Evolutionary conservation across 2,329 filamentous ascomycete genomes (phyloP), one percentile per base, ranked within the genome.

Genomic region (Malbranchea cinnamomea): DNA sequence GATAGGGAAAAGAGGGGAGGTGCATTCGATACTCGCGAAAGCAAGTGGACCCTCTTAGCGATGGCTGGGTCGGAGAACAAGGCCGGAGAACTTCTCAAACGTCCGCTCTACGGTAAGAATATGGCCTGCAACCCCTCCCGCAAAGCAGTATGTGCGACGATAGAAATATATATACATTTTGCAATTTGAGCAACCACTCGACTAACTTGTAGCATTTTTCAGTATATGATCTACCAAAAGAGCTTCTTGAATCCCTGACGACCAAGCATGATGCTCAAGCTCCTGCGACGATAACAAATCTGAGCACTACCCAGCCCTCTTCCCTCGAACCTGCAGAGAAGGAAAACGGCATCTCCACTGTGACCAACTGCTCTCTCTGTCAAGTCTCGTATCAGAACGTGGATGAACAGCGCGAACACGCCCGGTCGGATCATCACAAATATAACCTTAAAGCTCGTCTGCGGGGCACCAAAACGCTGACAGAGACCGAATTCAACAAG

Each of bases 391-490:
- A 91, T 45, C 48, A 65, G 18, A 76, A 67, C 6, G 66, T 92
- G 5, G 65, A 74, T 37, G 87, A 95, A 37, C 87, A 95, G 50
- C 71, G 82, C 37, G 68, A 72, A 35, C 89, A 98, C 55, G 74
- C 82, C 34, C 79, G 81, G 45, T 93, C 87, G 6, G 89, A 98
- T 47, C 65, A 91, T 28, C 89, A 98, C 53, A 71, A 78, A 40
- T 98, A 94, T 59, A 98, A 98, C 50, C 59, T 95, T 37, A 95
- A 93, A 56, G 80, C 87, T 50, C 92, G 82, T 60, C 60, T 93
- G 33, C 74, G 82, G 26, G 81, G 81, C 0, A 65, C 67, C 34
- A 67, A 66, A 6, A 57, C 80, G 0, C 77, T 94, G 2, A 71
- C 72, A 2, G 89, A 98, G 48, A 53, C 49, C 5, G 84, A 93